Base-by-base conservation (phyloP, 306 rosid genomes). In the Crotalaria pallida region DNA sequence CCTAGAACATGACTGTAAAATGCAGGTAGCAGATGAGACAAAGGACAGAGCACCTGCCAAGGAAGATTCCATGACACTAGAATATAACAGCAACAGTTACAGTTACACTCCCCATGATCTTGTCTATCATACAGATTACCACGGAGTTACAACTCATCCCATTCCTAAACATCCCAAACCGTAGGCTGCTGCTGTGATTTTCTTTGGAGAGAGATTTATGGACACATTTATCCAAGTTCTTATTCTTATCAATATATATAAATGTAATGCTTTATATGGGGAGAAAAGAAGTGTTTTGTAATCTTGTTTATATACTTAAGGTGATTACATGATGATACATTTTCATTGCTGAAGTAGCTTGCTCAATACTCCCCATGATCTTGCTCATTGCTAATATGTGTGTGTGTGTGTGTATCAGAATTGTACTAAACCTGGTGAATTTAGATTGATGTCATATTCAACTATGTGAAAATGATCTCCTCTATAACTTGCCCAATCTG, bases 131-230 rank as follows among this genome's bases (percentile, higher is more conserved):
- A 85, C 53, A 44, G 98, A 93, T 76, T 93, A 93, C 80, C 93
- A 88, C 65, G 96, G 96, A 79, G 96, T 84, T 72, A 84, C 93
- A 10, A 90, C 98, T 70, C 98, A 93, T 84, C 98, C 98, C 73
- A 88, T 86, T 52, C 98, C 98, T 12, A 88, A 72, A 58, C 98
- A 93, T 83, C 89, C 98, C 63, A 84, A 41, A 43, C 95, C 88
- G 43, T 86, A 84, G 76, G 65, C 58, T 45, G 38, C 72, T 55
- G 38, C 36, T 77, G 75, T 62, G 52, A 21, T 50, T 76, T 77
- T 79, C 29, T 26, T 16, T 6, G 67, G 65, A 4, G 43, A 45
- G 69, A 69, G 53, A 65, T 48, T 26, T 80, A 78, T 74, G 82
- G 78, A 72, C 79, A 64, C 36, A 69, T 73, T 69, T 74, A 79